Evolutionary conservation across 306 rosid species (phyloP), one percentile per base, ranked within the genome.

Genomic region (Ormosia semicastrata): DNA sequence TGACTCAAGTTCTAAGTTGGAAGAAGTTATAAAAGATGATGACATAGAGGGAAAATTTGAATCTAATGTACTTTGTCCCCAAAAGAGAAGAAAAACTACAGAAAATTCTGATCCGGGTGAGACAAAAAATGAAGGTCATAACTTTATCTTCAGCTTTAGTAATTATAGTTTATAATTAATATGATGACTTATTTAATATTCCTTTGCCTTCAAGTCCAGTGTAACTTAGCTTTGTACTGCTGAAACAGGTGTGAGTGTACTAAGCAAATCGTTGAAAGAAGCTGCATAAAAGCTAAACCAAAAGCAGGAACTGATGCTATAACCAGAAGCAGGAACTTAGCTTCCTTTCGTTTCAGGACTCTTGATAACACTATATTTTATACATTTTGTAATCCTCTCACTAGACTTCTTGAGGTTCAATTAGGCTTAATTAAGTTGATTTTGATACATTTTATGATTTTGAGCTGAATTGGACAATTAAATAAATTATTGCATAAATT

Each of bases 41-140:
- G 86, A 14, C 41, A 29, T 43, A 62, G 86, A 82, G 66, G 90
- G 44, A 62, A 84, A 80, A 70, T 10, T 53, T 77, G 85, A 81
- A 66, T 72, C 85, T 75, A 86, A 85, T 84, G 89, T 71, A 75
- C 77, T 69, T 68, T 88, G 86, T 70, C 92, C 93, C 5, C 83
- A 64, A 17, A 95, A 95, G 88, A 93, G 88, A 81, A 83, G 88
- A 67, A 95, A 89, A 89, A 84, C 86, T 73, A 86, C 53, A 39
- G 92, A 89, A 74, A 78, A 80, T 37, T 3, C 60, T 72, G 83
- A 7, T 44, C 44, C 77, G 24, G 82, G 24, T 47, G 82, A 81
- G 77, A 78, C 81, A 53, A 84, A 85, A 81, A 84, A 76, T 84
- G 91, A 87, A 87, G 99, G 98, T 91, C 36, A 64, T 71, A 66